Evolutionary conservation across 345 rosid species (phyloP).

Genomic region (Aurinia saxatilis): DNA sequence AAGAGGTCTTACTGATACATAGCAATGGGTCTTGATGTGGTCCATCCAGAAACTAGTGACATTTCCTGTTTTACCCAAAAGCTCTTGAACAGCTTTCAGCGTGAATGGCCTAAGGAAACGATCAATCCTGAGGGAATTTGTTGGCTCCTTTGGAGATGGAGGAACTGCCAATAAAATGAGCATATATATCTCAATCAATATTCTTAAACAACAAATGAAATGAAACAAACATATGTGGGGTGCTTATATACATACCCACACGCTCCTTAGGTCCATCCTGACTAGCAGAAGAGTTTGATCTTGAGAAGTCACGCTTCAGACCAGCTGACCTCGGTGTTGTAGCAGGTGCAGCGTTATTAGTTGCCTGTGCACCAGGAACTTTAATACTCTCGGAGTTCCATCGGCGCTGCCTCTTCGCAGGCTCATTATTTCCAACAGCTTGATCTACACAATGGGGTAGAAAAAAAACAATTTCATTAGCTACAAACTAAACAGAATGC

Average conservation of each 20-base stretch:
- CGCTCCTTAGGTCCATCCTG: constrained; percentile 80
- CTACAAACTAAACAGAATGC: neutral
- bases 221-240: constrained; percentile 8
- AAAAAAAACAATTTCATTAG: neutral
- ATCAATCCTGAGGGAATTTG: constrained; percentile 81
- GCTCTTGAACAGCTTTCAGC: constrained; percentile 94
- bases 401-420: constrained; percentile 78
- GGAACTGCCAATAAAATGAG: constrained; percentile 53
- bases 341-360: constrained; percentile 35
- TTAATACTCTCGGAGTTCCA: constrained; percentile 75
- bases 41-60: constrained; percentile 95
- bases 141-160: constrained; percentile 68
- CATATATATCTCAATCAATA: neutral
- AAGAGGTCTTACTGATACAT: constrained; percentile 57
- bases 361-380: constrained; percentile 50
- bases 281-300: constrained; percentile 53
- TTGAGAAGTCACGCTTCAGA: constrained; percentile 51
- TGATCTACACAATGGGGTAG: constrained; percentile 44
- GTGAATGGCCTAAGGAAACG: constrained; percentile 93
- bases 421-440: constrained; percentile 48
- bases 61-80: constrained; percentile 77
- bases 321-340: constrained; percentile 55
- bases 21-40: constrained; percentile 95
- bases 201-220: neutral
- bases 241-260: constrained; percentile 48